phyloP scores from a whole-genome alignment of 2,329 filamentous ascomycete genomes.

The Aspergillus thermomutatus region DNA sequence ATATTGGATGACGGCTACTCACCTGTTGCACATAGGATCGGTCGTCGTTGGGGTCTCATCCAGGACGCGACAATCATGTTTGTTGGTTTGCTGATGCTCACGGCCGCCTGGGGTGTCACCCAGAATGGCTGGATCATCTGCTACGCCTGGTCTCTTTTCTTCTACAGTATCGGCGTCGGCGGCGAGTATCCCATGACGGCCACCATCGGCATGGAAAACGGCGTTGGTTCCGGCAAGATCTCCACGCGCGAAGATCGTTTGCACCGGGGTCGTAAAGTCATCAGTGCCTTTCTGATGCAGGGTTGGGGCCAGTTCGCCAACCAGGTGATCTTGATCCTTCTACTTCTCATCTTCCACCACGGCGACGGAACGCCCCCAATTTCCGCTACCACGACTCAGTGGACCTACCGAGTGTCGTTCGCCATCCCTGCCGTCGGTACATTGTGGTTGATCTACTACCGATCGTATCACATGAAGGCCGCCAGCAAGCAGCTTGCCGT shows the following conservation, averaged over 20 bases:
- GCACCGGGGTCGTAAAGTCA: slow-evolving; percentile 93
- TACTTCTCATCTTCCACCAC: slow-evolving; percentile 85
- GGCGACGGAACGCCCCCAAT: slow-evolving; percentile 75
- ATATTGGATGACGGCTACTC: neutral
- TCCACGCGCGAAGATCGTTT: slow-evolving; percentile 91
- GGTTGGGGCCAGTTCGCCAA: slow-evolving; percentile 97
- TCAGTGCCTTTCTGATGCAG: slow-evolving; percentile 95
- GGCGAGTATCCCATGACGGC: slow-evolving; percentile 97
- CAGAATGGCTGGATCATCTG: slow-evolving; percentile 95
- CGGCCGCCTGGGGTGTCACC: slow-evolving; percentile 80
- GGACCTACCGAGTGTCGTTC: slow-evolving; percentile 88
- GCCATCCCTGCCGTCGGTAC: slow-evolving; percentile 87
- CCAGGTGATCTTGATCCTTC: slow-evolving; percentile 81
- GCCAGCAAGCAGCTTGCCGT: slow-evolving; percentile 77
- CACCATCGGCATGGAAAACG: slow-evolving; percentile 90
- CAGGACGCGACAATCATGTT: slow-evolving; percentile 96
- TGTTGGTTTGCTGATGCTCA: slow-evolving; percentile 84
- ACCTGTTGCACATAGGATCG: slow-evolving; percentile 63
- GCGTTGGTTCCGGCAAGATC: slow-evolving; percentile 77
- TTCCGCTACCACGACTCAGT: slow-evolving; percentile 72
- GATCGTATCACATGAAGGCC: slow-evolving; percentile 89
- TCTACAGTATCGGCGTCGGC: slow-evolving; percentile 70
- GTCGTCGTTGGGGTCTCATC: slow-evolving; percentile 90
- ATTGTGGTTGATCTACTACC: slow-evolving; percentile 92
- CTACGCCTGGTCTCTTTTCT: slow-evolving; percentile 91